Base-by-base conservation (phyloP, 768 basidiomycete species). In the Tylopilus felleus region DNA sequence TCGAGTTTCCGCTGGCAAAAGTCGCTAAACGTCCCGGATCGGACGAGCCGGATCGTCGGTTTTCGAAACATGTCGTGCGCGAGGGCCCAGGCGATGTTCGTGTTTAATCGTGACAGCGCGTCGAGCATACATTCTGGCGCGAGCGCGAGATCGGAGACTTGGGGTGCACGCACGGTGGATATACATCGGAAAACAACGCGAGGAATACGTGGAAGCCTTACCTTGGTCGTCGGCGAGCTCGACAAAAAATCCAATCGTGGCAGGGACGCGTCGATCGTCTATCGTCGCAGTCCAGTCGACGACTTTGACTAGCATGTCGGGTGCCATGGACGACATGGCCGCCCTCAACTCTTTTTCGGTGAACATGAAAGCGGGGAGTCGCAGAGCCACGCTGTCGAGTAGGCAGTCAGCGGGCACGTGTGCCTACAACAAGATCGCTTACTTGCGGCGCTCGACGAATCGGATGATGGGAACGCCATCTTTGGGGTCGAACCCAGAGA, bases 21-120 rank as follows among this genome's bases (percentile, higher is more conserved):
- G 3, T 52, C 62, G 12, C 55, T 56, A 41, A 67, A 67, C 12
- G 67, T 66, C 17, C 58, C 64, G 7, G 47, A 8, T 42, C 47
- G 36, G 21, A 67, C 60, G 10, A 68, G 48, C 36, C 65, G 44
- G 19, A 67, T 40, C 17, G 62, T 64, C 19, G 65, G 67, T n/a
- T 52, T 47, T 17, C 53, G 27, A 3, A 60, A 21, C 5, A 8
- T 1, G 0, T 41, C 55, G 10, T 35, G 35, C 5, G 39, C 14
- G 23, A 47, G n/a, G 14, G 29, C 39, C 25, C 22, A 52, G 3
- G 8, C 2, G 19, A 57, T 5, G 23, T 48, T 44, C 13, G 25
- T 5, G 42, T 29, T 45, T 16, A 21, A 19, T 29, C 25, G 31
- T 0, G 22, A 28, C 7, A 66, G 38, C 13, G 25, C 33, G 22